Evolutionary conservation across 306 rosid species (phyloP), one percentile per base, ranked within the genome.

Genomic region (Carpinus viminea): DNA sequence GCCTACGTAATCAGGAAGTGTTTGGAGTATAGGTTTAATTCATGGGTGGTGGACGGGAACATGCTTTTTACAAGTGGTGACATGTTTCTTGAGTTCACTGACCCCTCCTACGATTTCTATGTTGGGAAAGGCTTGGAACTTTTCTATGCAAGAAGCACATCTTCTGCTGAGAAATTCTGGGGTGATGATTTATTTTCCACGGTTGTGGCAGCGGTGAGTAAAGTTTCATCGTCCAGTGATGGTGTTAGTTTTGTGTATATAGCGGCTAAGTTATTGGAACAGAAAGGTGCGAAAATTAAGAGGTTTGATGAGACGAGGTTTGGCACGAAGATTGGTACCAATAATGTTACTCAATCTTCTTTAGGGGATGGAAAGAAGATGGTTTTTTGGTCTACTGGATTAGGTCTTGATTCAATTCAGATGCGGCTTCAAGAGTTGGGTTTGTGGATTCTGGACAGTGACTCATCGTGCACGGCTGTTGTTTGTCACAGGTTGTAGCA

Each of bases 401-500:
- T 80, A 81, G 83, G 72, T 72, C 12, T 77, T 20, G 85, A 81
- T 82, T 77, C 84, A 24, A 52, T 94, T 82, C 83, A 78, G 82
- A 89, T 88, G 76, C 70, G 76, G 86, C 95, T 94, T 55, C 72
- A 78, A 71, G 97, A 86, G 72, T 50, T 87, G 82, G 87, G 90
- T 79, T 47, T 88, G 68, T 92, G 97, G 98, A 56, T 81, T 81
- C 62, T 92, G 69, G 90, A 89, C 76, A 74, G 68, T 66, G 98
- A 89, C 77, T 77, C 76, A 13, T 91, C 98, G 20, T 92, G 98
- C 87, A 92, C 81, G 16, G 97, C 92, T 62, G 97, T 94, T 82
- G 80, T 86, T 31, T 94, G 98, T 85, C 93, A 86, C 76, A 82
- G 76, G 62, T 82, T 87, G 59, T 94, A 92, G 89, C 87, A 78